Base-by-base conservation (phyloP, 2,329 filamentous ascomycete genomes). In the Daldinia sp. region DNA sequence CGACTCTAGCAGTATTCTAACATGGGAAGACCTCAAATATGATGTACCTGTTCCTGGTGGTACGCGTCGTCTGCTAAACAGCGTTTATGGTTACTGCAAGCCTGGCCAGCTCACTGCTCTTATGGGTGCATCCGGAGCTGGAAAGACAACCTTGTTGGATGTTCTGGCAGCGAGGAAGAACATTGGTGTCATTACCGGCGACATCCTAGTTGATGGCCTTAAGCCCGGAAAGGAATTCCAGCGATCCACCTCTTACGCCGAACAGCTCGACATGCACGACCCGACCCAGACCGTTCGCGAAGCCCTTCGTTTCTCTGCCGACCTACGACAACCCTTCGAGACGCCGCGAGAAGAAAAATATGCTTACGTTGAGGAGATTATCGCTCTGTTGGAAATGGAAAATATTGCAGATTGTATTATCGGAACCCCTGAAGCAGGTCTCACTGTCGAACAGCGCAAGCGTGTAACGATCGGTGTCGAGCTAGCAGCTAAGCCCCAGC, bases 391-490 rank as follows among this genome's bases (percentile, higher is more conserved):
- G 3, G 85, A 87, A 70, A 86, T 87, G 80, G 84, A 87, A 71
- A 68, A 78, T 6, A 85, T 86, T 35, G 85, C 85, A 1, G 85
- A 87, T 71, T 84, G 82, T 57, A 83, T 87, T 29, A 86, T 87
- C 50, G 85, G 85, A 27, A 79, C 77, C 2, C 80, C 83, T 3
- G 85, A 94, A 71, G 89, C 91, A 72, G 93, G 91, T 64, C 80
- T 91, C 21, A 90, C 88, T 3, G 85, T 87, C 10, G 86, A 88
- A 72, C 84, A 88, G 76, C 81, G 85, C 50, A 88, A 88, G 77
- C 90, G 92, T 71, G 86, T 96, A n/a, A 97, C 93, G 0, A 96
- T 97, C 61, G 93, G 92, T 70, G 92, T 97, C 8, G 93, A 97
- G 74, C 83, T 97, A 6, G 92, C 92, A 7, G 93, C 93, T 13